A percentile compares a stretch with the other conserved stretches of the same genome.
These are phyloP conservation scores for Picochlorum costavermella DNA, from an alignment of 139 green algal genomes.

Conservation along the genomic window DNA sequence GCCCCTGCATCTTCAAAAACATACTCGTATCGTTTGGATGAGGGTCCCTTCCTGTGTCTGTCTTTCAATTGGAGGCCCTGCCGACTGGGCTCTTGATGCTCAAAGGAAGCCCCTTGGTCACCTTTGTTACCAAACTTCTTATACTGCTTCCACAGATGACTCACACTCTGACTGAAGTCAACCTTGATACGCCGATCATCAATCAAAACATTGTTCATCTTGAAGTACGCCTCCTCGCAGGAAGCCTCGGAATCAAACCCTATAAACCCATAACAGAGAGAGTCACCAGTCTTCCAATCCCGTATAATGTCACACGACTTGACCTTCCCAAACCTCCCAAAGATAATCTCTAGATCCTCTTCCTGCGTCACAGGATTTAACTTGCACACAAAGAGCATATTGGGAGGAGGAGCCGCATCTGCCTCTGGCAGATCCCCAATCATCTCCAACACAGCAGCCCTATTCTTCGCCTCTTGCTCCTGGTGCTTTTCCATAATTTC, in stretches of 20 bases:
- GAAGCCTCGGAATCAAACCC: slow-evolving; percentile 73
- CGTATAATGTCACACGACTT: slow-evolving; percentile 89
- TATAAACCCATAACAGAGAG: slow-evolving; percentile 91
- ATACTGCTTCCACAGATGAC: slow-evolving; percentile 92
- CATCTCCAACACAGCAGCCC: slow-evolving; percentile 97
- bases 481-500: slow-evolving; percentile 72
- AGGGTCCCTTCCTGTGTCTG: no score
- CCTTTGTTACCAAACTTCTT: slow-evolving; percentile 42
- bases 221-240: slow-evolving; percentile 90
- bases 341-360: slow-evolving; percentile 99
- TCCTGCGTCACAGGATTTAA: slow-evolving; percentile 89
- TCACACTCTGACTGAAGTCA: slow-evolving; percentile 80
- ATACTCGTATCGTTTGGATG: no score
- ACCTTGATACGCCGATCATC: slow-evolving; percentile 86
- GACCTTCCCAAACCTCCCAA: slow-evolving; percentile 89
- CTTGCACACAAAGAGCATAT: slow-evolving; percentile 98
- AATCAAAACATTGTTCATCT: slow-evolving; percentile 99
- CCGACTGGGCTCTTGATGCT: neutral
- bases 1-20: no score
- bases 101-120: slow-evolving; percentile 14
- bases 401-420: slow-evolving; percentile 83
- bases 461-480: slow-evolving; percentile 71
- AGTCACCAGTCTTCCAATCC: slow-evolving; percentile 93
- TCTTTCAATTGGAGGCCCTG: no score
- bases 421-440: slow-evolving; percentile 86